Percentiles rank a stretch among this genome's conserved stretches.
These are phyloP conservation scores for Salix udensis DNA, from an alignment of 345 rosid genomes.

Conservation along the genomic window DNA sequence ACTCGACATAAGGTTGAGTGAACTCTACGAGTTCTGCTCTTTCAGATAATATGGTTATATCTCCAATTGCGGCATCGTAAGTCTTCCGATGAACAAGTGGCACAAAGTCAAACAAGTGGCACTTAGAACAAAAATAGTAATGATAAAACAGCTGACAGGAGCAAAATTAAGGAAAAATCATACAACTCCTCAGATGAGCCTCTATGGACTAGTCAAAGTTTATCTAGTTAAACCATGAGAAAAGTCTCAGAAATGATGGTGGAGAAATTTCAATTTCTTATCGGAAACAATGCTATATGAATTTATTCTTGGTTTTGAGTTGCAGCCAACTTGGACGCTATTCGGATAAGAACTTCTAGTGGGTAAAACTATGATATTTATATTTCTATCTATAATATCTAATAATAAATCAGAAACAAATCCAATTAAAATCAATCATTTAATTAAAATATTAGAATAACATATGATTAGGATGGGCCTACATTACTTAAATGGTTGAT, in stretches of 20 bases:
- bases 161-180: not conserved
- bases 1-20: slow-evolving; percentile 48
- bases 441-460: too few relatives aligned
- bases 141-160: not conserved
- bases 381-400: too few relatives aligned
- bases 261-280: not conserved
- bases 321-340: not conserved
- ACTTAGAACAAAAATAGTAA: not conserved
- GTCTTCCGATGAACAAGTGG: slow-evolving; percentile 22
- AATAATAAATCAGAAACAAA: too few relatives aligned
- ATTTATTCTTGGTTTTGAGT: not conserved
- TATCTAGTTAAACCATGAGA: not conserved
- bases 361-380: not conserved
- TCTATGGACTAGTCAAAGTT: not conserved
- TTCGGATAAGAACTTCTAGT: not conserved
- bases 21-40: slow-evolving; percentile 41
- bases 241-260: not conserved
- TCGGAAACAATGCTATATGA: not conserved
- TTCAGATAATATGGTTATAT: slow-evolving; percentile 42
- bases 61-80: slow-evolving; percentile 43
- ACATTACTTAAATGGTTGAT: too few relatives aligned
- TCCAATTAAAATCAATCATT: too few relatives aligned
- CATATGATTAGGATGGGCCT: too few relatives aligned
- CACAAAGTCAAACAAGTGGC: not conserved
- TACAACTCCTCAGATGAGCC: not conserved